Evolutionary conservation across 768 basidiomycete species (phyloP).

Genomic region (Calocybe indica): DNA sequence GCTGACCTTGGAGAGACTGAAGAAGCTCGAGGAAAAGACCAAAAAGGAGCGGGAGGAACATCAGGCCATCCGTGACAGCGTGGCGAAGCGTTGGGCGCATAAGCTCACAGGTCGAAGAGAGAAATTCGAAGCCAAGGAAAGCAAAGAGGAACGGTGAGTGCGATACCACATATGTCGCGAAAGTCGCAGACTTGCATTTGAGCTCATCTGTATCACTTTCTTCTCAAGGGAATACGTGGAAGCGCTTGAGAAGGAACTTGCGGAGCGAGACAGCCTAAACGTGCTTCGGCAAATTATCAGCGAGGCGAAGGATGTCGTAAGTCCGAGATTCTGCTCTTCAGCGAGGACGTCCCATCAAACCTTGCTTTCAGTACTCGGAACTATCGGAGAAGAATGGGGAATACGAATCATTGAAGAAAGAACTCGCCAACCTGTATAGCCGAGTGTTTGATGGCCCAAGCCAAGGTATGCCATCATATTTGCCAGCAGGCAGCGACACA

Average conservation of each 20-base stretch:
- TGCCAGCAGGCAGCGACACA: not conserved
- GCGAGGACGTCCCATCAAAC: not conserved
- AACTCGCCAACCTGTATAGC: constrained; percentile 32
- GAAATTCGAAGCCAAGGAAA: constrained; percentile 34
- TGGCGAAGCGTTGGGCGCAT: constrained; percentile 29
- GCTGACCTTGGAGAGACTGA: constrained; percentile 17
- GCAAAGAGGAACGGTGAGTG: constrained; percentile 39
- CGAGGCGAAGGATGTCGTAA: constrained; percentile 31
- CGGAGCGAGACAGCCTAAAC: constrained; percentile 26
- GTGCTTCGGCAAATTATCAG: constrained; percentile 23
- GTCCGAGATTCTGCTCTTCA: constrained; percentile 7
- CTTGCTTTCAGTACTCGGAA: constrained; percentile 21
- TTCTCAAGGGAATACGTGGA: constrained; percentile 37
- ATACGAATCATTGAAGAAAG: constrained; percentile 25
- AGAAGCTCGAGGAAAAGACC: constrained; percentile 27
- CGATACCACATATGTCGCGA: not conserved
- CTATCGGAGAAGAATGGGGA: constrained; percentile 22
- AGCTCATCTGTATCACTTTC: not conserved
- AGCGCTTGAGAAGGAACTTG: constrained; percentile 35
- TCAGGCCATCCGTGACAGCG: constrained; percentile 32
- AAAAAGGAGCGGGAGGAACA: constrained; percentile 41
- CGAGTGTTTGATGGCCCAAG: constrained; percentile 39
- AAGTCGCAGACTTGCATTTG: not conserved
- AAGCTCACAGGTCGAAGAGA: constrained; percentile 35
- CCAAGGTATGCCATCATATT: constrained; percentile 19